Conservation (phyloP, 2,329 filamentous ascomycete species). For the Lachnellula cervina region DNA sequence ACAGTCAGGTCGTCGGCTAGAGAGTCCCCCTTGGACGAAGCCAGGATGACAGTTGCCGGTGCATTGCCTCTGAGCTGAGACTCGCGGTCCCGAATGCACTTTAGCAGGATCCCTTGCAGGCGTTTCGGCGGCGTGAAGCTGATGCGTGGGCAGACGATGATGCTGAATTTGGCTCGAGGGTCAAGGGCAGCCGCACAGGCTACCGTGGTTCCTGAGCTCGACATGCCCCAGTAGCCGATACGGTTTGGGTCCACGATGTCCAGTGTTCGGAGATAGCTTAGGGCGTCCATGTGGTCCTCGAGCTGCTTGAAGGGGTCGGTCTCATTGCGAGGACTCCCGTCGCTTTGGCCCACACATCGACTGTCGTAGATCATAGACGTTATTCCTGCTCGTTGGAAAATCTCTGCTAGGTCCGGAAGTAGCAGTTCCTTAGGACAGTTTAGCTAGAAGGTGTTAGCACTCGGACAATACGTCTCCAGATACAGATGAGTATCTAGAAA, state of each 20-base stretch:
- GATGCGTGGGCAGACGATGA: slow-evolving; percentile 24
- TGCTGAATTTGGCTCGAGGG: slow-evolving; percentile 33
- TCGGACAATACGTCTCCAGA: too few species aligned
- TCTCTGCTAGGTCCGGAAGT: slow-evolving; percentile 8
- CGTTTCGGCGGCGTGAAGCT: background rate
- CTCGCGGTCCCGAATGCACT: slow-evolving; percentile 35
- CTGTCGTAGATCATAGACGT: slow-evolving; percentile 35
- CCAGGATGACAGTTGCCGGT: slow-evolving; percentile 14
- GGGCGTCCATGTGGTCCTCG: slow-evolving; percentile 35
- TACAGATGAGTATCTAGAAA: too few species aligned
- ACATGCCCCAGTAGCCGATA: slow-evolving; percentile 36
- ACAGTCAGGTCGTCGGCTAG: too few species aligned
- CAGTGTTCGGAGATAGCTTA: slow-evolving; percentile 31
- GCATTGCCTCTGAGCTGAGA: slow-evolving; percentile 36
- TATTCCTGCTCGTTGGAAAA: slow-evolving; percentile 26
- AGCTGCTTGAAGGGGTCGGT: slow-evolving; percentile 31
- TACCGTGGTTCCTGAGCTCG: slow-evolving; percentile 35
- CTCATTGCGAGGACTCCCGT: slow-evolving; percentile 30
- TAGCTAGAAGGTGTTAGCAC: slow-evolving; percentile 10
- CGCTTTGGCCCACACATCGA: slow-evolving; percentile 31
- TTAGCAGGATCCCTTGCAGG: slow-evolving; percentile 24
- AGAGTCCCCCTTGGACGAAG: too few species aligned
- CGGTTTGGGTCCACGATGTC: slow-evolving; percentile 29
- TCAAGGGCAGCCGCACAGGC: slow-evolving; percentile 36
- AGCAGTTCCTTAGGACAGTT: slow-evolving; percentile 18